These are phyloP conservation scores for Rhodotorula glutinis DNA, from an alignment of 1,284 basidiomycete species.

Conservation along the genomic window DNA sequence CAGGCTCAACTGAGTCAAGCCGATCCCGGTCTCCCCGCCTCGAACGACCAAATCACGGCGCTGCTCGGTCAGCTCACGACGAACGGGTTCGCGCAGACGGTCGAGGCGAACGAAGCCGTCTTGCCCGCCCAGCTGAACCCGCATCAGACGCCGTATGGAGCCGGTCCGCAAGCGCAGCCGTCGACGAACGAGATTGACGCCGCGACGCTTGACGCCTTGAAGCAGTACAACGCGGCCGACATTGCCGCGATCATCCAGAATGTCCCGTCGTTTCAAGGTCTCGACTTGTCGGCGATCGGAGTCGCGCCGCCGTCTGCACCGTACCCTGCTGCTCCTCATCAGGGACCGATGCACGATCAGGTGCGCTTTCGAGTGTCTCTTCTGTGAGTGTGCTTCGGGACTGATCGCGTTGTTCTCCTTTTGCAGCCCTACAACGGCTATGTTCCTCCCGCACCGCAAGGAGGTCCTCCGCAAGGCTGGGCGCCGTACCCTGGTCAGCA, in stretches of 20 bases:
- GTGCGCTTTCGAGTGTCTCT: too few relatives aligned
- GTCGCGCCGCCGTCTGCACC: background rate
- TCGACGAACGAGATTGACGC: conserved; percentile 5
- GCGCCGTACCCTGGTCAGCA: background rate
- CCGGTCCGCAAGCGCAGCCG: background rate
- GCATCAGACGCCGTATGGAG: background rate
- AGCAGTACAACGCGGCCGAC: conserved; percentile 4
- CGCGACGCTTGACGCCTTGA: conserved; percentile 9
- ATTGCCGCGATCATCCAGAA: conserved; percentile 6
- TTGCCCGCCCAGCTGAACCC: background rate
- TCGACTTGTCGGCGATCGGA: conserved; percentile 19
- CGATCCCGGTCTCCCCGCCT: background rate
- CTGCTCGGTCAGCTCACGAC: conserved; percentile 25
- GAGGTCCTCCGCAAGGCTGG: background rate
- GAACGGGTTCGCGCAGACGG: background rate
- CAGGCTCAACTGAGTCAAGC: conserved; percentile 14
- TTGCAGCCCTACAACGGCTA: conserved; percentile 18
- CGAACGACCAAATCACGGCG: conserved; percentile 16
- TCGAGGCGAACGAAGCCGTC: background rate
- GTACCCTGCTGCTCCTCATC: background rate
- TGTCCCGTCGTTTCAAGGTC: conserved; percentile 6
- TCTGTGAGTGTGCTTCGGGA: too few relatives aligned
- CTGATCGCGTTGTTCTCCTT: too few relatives aligned
- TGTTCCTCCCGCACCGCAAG: background rate
- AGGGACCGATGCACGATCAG: background rate